phyloP scores from a whole-genome alignment of 176 grass and related monocot species.

The Lolium perenne region DNA sequence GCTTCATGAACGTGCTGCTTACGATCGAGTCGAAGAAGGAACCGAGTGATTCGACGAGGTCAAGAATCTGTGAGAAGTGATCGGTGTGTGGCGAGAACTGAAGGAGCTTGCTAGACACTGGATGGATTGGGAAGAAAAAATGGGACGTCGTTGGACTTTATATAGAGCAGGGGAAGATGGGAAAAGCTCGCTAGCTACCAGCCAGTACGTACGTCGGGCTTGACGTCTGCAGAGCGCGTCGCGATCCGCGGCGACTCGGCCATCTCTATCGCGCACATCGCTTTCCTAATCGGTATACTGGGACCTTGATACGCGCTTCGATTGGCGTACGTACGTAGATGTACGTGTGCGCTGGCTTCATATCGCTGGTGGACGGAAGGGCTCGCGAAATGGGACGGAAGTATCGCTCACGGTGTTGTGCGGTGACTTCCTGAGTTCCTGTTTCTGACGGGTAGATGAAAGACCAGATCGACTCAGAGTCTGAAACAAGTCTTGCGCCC shows the following conservation, averaged over 20 bases:
- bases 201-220: background rate
- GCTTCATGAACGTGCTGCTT: conserved; percentile 35
- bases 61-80: background rate
- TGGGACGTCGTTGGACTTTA: background rate
- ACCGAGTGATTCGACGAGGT: background rate
- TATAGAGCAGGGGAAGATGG: background rate
- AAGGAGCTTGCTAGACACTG: too few species aligned
- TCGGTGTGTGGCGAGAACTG: too few species aligned
- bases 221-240: conserved; percentile 21
- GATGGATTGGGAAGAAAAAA: too few species aligned
- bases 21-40: too few species aligned
- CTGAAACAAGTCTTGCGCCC: too few species aligned
- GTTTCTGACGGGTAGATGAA: too few species aligned
- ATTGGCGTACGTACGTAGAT: background rate
- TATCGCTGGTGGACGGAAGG: background rate
- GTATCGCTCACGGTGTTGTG: too few species aligned
- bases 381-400: background rate
- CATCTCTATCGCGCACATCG: background rate
- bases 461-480: too few species aligned
- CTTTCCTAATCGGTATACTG: background rate
- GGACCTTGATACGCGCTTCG: background rate
- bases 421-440: too few species aligned
- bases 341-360: conserved; percentile 16
- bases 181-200: background rate
- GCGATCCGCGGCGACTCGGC: conserved; percentile 16